phyloP scores from a whole-genome alignment of 2,329 filamentous ascomycete species.

The Colletotrichum lindemuthianum region DNA sequence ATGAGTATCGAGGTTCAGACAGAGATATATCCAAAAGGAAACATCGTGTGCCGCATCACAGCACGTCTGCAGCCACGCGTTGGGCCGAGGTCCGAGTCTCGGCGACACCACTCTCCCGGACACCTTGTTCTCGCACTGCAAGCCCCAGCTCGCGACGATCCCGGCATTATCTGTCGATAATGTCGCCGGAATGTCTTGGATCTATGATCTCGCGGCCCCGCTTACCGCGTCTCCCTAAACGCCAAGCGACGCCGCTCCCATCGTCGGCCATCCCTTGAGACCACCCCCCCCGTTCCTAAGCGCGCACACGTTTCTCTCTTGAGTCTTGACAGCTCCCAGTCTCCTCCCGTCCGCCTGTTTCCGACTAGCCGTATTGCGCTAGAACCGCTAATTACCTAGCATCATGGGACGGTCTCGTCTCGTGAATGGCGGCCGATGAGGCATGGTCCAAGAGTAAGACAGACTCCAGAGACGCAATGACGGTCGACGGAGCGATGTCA shows the following conservation, averaged over 20 bases:
- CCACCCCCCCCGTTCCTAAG: not conserved
- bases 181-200: slow-evolving; percentile 10
- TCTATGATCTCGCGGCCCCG: too few species aligned
- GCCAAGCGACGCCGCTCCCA: slow-evolving; percentile 7
- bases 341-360: not conserved
- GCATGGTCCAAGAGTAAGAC: not conserved
- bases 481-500: not conserved
- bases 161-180: slow-evolving; percentile 2
- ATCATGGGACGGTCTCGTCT: too few species aligned
- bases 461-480: not conserved
- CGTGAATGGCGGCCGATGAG: not conserved
- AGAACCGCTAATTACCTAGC: too few species aligned
- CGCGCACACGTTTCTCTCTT: not conserved
- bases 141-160: too few species aligned
- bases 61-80: too few species aligned
- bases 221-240: slow-evolving; percentile 14
- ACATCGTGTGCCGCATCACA: too few species aligned
- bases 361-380: not conserved
- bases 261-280: slow-evolving; percentile 17
- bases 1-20: too few species aligned
- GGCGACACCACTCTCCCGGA: too few species aligned
- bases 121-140: too few species aligned
- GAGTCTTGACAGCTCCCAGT: not conserved
- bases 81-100: too few species aligned
- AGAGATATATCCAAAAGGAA: too few species aligned